Conservation (phyloP, 371 early-diverging fungal species). For the Rhizopus microsporus region DNA sequence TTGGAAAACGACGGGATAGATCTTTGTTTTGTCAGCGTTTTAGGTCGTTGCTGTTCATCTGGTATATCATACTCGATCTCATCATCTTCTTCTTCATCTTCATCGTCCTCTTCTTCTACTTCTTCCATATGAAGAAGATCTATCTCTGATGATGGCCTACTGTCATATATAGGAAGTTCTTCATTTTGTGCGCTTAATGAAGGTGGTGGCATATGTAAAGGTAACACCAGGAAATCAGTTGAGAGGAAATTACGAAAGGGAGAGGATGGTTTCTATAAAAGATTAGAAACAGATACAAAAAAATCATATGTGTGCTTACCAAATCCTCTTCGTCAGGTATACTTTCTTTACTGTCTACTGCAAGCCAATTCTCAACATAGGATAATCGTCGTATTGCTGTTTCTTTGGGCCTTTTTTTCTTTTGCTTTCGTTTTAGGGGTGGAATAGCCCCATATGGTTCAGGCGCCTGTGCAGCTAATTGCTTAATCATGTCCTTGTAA, state of each 20-base stretch:
- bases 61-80: conserved; percentile 16
- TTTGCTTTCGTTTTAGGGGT: conserved; percentile 40
- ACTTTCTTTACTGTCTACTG: conserved; percentile 52
- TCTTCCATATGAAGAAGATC: conserved; percentile 20
- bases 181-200: conserved; percentile 38
- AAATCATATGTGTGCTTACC: conserved; percentile 21
- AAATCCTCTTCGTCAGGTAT: conserved; percentile 54
- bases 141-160: background rate
- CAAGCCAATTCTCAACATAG: conserved; percentile 54
- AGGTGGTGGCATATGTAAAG: conserved; percentile 54
- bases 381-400: conserved; percentile 46
- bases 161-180: conserved; percentile 2
- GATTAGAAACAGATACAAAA: background rate
- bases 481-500: conserved; percentile 54
- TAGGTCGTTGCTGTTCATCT: conserved; percentile 19
- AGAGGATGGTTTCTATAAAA: conserved; percentile 23
- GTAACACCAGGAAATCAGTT: conserved; percentile 49
- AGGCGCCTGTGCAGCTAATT: conserved; percentile 43
- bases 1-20: conserved; percentile 42
- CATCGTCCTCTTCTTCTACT: conserved; percentile 26
- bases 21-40: conserved; percentile 13
- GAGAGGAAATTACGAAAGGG: conserved; percentile 47
- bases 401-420: conserved; percentile 22
- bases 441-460: conserved; percentile 63
- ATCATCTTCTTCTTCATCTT: conserved; percentile 26